Evolutionary conservation across 768 basidiomycete species (phyloP), one percentile per base, ranked within the genome.

Genomic region (Lentinula sp.): DNA sequence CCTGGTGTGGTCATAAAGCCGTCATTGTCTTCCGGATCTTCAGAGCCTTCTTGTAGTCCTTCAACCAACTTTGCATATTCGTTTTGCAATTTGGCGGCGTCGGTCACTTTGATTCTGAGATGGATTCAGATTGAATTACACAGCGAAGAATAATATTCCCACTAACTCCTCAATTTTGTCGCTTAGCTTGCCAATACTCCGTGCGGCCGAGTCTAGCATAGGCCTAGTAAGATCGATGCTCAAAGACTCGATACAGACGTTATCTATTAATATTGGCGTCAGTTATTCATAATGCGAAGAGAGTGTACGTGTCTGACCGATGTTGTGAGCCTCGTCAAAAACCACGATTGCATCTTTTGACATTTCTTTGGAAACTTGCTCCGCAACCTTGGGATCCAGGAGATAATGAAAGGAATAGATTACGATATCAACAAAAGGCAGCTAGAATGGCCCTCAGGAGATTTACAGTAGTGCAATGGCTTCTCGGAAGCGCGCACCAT

Each of bases 321-420:
- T 99, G 71, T 99, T 99, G 74, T 99, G 97, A 15, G 97, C 97
- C 71, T 99, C 97, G 69, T 99, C 97, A 68, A 99, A 99, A 1
- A 99, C 97, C 42, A 99, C 95, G 57, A 99, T 99, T 35, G 94
- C 90, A 71, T 99, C 97, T 68, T 98, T 98, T 7, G 91, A 92
- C 76, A 99, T 81, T 72, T 99, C 97, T 69, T 93, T 95, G 2
- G 97, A 98, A 13, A 99, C 97, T 76, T 98, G 95, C 67, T 98
- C 97, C 0, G 97, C 97, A 45, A 99, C 95, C 74, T 99, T 99
- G 2, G 97, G 97, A 75, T 99, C 97, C 35, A 99, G 84, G 35
- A 99, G 80, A 72, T 99, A 99, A 73, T 99, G 97, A 74, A 98
- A 99, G 18, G 97, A 99, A 71, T 98, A 99, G 73, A 99, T 98